Conservation (phyloP, 192 early-diverging fungal genomes). For the Coemansia sp. region DNA sequence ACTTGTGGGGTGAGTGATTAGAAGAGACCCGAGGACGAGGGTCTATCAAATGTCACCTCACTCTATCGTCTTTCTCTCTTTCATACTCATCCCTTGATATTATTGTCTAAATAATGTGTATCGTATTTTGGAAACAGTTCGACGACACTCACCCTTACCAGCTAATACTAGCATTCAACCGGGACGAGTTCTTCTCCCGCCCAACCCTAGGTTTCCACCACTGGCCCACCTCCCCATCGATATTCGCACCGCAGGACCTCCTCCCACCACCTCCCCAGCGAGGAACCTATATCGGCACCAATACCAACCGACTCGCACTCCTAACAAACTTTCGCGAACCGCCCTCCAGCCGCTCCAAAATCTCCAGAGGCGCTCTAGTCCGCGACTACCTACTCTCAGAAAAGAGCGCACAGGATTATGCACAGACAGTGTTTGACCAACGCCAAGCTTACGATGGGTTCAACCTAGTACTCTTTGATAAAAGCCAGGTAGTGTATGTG, state of each 20-base stretch:
- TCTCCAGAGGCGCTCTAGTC: slow-evolving; percentile 48
- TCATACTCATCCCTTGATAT: not conserved
- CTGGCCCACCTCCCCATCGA: slow-evolving; percentile 21
- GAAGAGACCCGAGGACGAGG: no score
- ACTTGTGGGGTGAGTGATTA: no score
- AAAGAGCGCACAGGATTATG: slow-evolving; percentile 24
- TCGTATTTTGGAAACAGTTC: slow-evolving; percentile 28
- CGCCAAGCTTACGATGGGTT: slow-evolving; percentile 46
- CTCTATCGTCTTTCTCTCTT: not conserved
- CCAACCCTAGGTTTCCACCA: slow-evolving; percentile 38
- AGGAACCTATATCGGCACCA: slow-evolving; percentile 42
- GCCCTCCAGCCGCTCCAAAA: slow-evolving; percentile 8
- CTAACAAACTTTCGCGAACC: slow-evolving; percentile 45
- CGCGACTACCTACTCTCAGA: slow-evolving; percentile 34
- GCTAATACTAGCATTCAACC: slow-evolving; percentile 44
- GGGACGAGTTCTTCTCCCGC: slow-evolving; percentile 44
- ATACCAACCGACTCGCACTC: slow-evolving; percentile 24
- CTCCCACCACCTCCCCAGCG: slow-evolving; percentile 26
- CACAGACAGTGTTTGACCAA: slow-evolving; percentile 21
- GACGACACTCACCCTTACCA: slow-evolving; percentile 7
- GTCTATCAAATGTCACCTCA: no score
- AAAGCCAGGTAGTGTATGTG: slow-evolving; percentile 22
- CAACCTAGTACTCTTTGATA: slow-evolving; percentile 45
- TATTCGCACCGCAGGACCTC: slow-evolving; percentile 45
- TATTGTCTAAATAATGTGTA: slow-evolving; percentile 27